phyloP scores from a whole-genome alignment of 78 protist species.

The Emiliania huxleyi region DNA sequence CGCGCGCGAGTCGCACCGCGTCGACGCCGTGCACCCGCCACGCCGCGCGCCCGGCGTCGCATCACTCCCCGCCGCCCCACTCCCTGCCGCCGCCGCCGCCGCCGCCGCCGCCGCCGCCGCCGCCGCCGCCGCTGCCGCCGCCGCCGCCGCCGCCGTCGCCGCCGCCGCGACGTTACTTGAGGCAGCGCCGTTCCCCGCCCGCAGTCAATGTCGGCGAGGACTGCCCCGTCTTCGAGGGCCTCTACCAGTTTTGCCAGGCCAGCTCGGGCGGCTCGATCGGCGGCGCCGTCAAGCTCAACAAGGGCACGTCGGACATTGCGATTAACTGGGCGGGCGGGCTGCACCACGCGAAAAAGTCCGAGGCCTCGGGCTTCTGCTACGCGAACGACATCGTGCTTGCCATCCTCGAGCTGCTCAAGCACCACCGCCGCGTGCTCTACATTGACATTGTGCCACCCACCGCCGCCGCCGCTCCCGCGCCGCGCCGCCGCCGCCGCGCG shows the following conservation, averaged over 20 bases:
- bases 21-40: too few relatives aligned
- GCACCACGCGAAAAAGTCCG: slow-evolving; percentile 96
- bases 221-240: slow-evolving; percentile 97
- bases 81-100: too few relatives aligned
- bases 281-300: slow-evolving; percentile 86
- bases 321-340: slow-evolving; percentile 94
- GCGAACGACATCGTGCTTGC: slow-evolving; percentile 97
- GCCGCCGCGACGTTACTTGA: not conserved
- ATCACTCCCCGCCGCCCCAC: too few relatives aligned
- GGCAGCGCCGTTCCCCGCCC: not conserved
- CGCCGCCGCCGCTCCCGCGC: too few relatives aligned
- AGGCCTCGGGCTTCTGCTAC: slow-evolving; percentile 99
- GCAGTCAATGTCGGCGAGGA: slow-evolving; percentile 92
- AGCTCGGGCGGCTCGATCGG: slow-evolving; percentile 97
- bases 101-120: not conserved
- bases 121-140: not conserved
- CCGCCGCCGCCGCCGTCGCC: not conserved
- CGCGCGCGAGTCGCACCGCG: too few relatives aligned
- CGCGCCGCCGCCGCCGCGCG: slow-evolving; percentile 96
- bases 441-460: too few relatives aligned
- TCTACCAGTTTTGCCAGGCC: slow-evolving; percentile 90
- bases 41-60: too few relatives aligned
- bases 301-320: slow-evolving; percentile 83
- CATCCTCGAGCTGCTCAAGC: slow-evolving; percentile 91
- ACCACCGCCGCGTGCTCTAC: slow-evolving; percentile 91